A percentile compares a stretch with the other conserved stretches of the same genome.
These are phyloP conservation scores for Collybia nuda DNA, from an alignment of 768 basidiomycete species.

Conservation along the genomic window DNA sequence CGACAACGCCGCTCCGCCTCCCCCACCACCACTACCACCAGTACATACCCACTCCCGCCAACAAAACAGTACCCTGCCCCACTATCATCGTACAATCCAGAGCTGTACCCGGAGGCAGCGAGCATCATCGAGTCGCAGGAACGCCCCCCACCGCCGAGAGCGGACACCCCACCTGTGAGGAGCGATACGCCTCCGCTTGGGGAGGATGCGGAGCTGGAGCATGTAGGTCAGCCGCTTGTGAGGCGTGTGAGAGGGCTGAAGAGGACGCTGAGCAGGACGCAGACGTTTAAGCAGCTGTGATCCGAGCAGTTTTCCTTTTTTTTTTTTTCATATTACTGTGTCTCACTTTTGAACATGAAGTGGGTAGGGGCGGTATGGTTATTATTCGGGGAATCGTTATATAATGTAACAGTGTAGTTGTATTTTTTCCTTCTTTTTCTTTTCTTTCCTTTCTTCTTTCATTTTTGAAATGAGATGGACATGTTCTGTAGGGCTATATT, in stretches of 20 bases:
- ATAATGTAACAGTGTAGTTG: too few species aligned
- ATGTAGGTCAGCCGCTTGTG: slow-evolving; percentile 7
- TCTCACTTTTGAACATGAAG: too few species aligned
- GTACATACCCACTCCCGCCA: slow-evolving; percentile 13
- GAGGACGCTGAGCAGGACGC: slow-evolving; percentile 28
- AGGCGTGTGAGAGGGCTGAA: slow-evolving; percentile 15
- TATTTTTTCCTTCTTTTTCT: too few species aligned
- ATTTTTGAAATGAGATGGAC: too few species aligned
- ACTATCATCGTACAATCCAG: slow-evolving; percentile 31
- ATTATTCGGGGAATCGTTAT: too few species aligned
- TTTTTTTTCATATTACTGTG: too few species aligned
- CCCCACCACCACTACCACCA: background rate
- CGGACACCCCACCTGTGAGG: background rate
- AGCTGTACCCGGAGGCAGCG: slow-evolving; percentile 35
- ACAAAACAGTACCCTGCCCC: slow-evolving; percentile 37
- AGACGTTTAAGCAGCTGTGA: slow-evolving; percentile 30
- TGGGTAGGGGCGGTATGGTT: too few species aligned
- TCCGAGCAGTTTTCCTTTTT: too few species aligned
- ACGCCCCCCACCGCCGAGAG: slow-evolving; percentile 12
- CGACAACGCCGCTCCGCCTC: slow-evolving; percentile 10
- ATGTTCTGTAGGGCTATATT: too few species aligned
- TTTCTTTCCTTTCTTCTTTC: too few species aligned
- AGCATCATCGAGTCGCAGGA: slow-evolving; percentile 23
- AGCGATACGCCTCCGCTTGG: slow-evolving; percentile 5
- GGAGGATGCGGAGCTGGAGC: slow-evolving; percentile 16